Evolutionary conservation across 2,329 filamentous ascomycete species (phyloP), one percentile per base, ranked within the genome.

Genomic region (Endoconidiophora polonica): DNA sequence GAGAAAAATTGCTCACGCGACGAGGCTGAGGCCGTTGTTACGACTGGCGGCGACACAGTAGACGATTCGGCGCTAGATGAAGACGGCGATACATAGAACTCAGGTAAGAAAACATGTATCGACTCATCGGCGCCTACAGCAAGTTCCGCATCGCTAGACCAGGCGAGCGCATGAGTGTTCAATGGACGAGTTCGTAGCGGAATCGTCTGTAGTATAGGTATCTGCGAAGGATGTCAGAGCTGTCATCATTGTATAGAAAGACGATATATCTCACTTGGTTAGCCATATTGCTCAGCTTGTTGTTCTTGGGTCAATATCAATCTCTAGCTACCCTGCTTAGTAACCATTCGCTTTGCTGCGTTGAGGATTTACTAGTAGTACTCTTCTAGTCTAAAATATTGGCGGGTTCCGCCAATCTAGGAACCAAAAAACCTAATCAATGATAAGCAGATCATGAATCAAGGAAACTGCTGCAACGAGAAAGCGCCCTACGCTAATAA

Each of bases 131-230:
- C 70, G 2, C 68, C 70, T 29, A 77, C 65, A 33, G 74, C 74
- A 4, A 78, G 63, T 56, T 77, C 74, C 22, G 69, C 72, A 48
- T 78, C 74, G 54, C 69, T 70, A 20, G 74, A 78, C 70, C 74
- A 77, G 36, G 69, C 58, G 6, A 69, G 55, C 1, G 65, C 61
- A 52, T 67, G 66, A 3, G 64, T 64, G 24, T 67, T 66, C 53
- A 70, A 60, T 16, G 70, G 68, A 3, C 69, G 61, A 9, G 67
- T 65, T 37, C 62, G 61, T 18, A 74, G 60, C 44, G 61, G 59
- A 20, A 73, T 61, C 2, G 68, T 63, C 55, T 70, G 68, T 6
- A 77, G 64, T 1, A 70, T 70, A 5, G 70, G 66, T 42, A 66
- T 65, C 64, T 70, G 57, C 4, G 24, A 5, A 18, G 18, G 37